phyloP scores from a whole-genome alignment of 148 eudicot genomes.

The Vaccinium macrocarpon region DNA sequence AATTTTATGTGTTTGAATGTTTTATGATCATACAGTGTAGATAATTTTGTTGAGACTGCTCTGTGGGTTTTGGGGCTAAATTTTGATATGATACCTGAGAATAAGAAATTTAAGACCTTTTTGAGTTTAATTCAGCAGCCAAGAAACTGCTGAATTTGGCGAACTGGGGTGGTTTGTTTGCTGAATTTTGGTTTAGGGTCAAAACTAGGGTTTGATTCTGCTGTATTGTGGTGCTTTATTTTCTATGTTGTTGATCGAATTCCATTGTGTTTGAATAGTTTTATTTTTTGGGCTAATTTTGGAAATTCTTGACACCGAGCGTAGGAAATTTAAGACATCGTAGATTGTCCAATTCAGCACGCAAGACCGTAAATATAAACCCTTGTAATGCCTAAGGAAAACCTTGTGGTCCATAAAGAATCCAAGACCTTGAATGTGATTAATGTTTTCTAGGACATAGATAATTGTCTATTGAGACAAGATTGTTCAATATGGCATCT shows the following conservation, averaged over 20 bases:
- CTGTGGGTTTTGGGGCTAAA: no score
- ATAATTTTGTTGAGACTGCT: no score
- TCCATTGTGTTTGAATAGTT: neutral
- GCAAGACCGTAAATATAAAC: neutral
- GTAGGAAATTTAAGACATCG: neutral
- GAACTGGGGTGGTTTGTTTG: neutral
- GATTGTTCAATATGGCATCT: no score
- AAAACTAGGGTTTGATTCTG: slow-evolving; percentile 1
- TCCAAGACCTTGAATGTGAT: neutral
- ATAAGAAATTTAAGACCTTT: no score
- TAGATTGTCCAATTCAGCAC: neutral
- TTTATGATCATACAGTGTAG: no score
- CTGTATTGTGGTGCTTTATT: neutral
- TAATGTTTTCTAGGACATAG: neutral
- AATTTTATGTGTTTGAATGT: no score
- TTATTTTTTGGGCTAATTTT: neutral
- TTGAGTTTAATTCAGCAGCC: no score
- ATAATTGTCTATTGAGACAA: neutral
- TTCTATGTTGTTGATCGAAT: neutral
- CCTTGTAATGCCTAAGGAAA: neutral
- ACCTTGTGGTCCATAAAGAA: neutral
- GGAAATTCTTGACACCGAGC: neutral
- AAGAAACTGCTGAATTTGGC: no score
- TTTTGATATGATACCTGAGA: no score
- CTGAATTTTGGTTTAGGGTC: neutral